These are phyloP conservation scores for Amauroascus niger DNA, from an alignment of 2,329 filamentous ascomycete genomes.

Conservation along the genomic window DNA sequence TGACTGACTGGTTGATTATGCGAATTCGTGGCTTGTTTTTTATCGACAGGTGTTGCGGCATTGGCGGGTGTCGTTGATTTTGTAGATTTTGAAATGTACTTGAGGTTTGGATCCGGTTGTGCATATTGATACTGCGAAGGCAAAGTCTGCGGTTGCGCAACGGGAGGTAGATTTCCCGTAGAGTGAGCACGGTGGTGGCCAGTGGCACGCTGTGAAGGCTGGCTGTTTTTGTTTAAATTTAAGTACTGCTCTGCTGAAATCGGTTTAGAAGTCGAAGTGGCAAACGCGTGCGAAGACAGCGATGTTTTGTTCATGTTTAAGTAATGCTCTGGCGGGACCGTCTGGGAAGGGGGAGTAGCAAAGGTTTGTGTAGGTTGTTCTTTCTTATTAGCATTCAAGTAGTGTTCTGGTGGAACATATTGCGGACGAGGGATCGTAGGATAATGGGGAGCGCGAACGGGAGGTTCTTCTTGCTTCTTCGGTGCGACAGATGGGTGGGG, in stretches of 20 bases:
- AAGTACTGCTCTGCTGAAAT: slow-evolving; percentile 17
- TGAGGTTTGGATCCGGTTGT: slow-evolving; percentile 32
- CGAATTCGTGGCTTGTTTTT: not conserved
- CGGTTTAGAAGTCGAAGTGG: slow-evolving; percentile 28
- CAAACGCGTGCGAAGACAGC: not conserved
- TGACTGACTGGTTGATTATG: not conserved
- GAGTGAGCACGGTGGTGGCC: slow-evolving; percentile 29
- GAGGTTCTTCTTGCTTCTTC: not conserved
- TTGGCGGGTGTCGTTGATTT: not conserved
- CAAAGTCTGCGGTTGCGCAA: slow-evolving; percentile 25
- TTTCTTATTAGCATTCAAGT: slow-evolving; percentile 8
- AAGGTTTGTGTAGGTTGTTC: not conserved
- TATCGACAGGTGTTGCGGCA: not conserved
- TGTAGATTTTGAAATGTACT: slow-evolving; percentile 27
- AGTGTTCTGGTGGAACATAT: slow-evolving; percentile 23
- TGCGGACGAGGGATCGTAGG: slow-evolving; percentile 25
- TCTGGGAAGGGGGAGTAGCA: not conserved
- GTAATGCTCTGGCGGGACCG: slow-evolving; percentile 4
- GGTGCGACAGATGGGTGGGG: slow-evolving; percentile 18
- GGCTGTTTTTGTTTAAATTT: slow-evolving; percentile 10
- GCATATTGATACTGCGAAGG: slow-evolving; percentile 32
- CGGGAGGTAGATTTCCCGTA: slow-evolving; percentile 18
- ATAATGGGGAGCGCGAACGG: slow-evolving; percentile 9
- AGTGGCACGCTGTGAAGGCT: not conserved
- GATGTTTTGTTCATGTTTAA: not conserved